These are phyloP conservation scores for Rhodotorula mucilaginosa DNA, from an alignment of 1,284 basidiomycete genomes.

Conservation along the genomic window DNA sequence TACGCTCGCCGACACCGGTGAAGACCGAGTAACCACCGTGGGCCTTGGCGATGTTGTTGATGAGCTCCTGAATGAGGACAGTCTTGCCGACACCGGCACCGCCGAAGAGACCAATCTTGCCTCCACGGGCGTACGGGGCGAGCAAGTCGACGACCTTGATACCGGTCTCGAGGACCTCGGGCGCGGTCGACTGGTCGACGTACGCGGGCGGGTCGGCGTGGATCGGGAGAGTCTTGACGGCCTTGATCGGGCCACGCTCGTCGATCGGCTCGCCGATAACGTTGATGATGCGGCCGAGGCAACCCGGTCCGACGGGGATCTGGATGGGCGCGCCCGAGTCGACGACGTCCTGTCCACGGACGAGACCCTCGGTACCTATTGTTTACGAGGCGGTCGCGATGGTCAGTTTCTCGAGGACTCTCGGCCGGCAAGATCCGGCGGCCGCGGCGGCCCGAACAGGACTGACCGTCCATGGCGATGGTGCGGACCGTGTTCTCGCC, in stretches of 20 bases:
- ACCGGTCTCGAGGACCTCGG: slow-evolving; percentile 97
- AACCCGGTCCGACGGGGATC: slow-evolving; percentile 90
- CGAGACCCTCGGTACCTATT: slow-evolving; percentile 87
- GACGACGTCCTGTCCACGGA: slow-evolving; percentile 94
- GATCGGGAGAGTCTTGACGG: slow-evolving; percentile 76
- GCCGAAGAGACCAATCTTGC: slow-evolving; percentile 99
- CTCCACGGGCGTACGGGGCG: slow-evolving; percentile 98
- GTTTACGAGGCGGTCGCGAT: background rate
- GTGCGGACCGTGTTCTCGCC: slow-evolving; percentile 95
- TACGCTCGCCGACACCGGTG: slow-evolving; percentile 99
- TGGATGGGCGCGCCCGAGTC: slow-evolving; percentile 95
- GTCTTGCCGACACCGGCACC: slow-evolving; percentile 99
- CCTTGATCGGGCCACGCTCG: slow-evolving; percentile 97
- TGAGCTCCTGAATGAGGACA: slow-evolving; percentile 88
- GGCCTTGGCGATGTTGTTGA: slow-evolving; percentile 99
- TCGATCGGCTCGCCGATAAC: slow-evolving; percentile 99
- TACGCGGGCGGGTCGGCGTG: slow-evolving; percentile 95
- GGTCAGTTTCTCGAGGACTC: background rate
- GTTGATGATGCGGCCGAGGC: slow-evolving; percentile 99
- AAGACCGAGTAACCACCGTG: slow-evolving; percentile 99
- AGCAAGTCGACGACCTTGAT: slow-evolving; percentile 99
- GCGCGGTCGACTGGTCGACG: slow-evolving; percentile 96
- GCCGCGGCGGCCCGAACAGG: too few relatives aligned
- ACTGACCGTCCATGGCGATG: slow-evolving; percentile 65
- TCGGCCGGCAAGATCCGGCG: background rate